These are phyloP conservation scores for Metschnikowia rubicola DNA, from an alignment of 805 yeast species.

Conservation along the genomic window DNA sequence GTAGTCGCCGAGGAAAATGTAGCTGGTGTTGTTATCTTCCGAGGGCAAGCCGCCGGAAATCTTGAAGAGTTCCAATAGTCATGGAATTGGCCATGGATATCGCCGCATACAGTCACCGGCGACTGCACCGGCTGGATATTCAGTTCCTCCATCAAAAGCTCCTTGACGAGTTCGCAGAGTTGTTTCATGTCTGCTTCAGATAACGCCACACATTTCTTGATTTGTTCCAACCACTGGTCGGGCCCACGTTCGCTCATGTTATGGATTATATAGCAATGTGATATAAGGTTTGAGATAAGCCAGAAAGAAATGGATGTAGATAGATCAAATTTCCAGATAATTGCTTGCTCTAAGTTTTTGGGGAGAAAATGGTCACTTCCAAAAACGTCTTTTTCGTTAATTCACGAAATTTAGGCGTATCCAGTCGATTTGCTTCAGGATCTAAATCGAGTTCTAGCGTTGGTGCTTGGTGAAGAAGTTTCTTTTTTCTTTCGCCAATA, in stretches of 20 bases:
- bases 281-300: too few relatives aligned
- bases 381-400: too few relatives aligned
- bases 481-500: too few relatives aligned
- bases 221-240: conserved; percentile 93
- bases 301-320: too few relatives aligned
- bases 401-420: too few relatives aligned
- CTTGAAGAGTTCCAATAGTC: conserved; percentile 86
- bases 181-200: conserved; percentile 95
- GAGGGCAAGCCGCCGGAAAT: conserved; percentile 91
- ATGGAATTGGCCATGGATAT: conserved; percentile 97
- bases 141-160: conserved; percentile 90
- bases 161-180: conserved; percentile 92
- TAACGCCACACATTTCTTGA: conserved; percentile 82
- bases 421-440: too few relatives aligned
- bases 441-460: too few relatives aligned
- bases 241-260: conserved; percentile 76
- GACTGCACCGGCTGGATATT: conserved; percentile 91
- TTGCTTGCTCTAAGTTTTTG: too few relatives aligned
- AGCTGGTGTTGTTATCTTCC: conserved; percentile 58
- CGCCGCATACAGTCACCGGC: conserved; percentile 96
- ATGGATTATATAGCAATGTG: not conserved
- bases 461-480: too few relatives aligned
- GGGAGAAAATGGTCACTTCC: too few relatives aligned
- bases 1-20: conserved; percentile 89
- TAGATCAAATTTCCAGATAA: too few relatives aligned